Evolutionary conservation across 352 stramenopile genomes (phyloP), one percentile per base, ranked within the genome.

Genomic region (Globisporangium iwayamae): DNA sequence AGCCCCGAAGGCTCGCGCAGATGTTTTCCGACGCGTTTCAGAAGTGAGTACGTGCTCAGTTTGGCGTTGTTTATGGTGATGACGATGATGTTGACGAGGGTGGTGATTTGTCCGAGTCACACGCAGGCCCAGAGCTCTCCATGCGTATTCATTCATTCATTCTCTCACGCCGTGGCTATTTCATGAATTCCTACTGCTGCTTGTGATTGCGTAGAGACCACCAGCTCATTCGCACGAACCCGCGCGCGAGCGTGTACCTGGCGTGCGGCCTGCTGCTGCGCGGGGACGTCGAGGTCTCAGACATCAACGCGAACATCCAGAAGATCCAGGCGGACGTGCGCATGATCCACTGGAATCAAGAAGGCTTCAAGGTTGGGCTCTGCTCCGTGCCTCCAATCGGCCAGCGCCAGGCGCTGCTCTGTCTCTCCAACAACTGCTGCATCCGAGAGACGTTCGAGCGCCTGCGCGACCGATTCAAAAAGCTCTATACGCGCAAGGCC

Each of bases 291-390:
- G 79, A 93, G 58, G 76, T 96, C 30, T 95, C 88, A 36, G 87
- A 97, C 58, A 80, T 97, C 56, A 94, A 96, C 57, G 62, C 75
- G n/a, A 96, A 94, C 67, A 90, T 97, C 36, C 75, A 96, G 67
- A 83, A 83, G 4, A 65, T 97, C 32, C 78, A 91, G 60, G 75
- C 79, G 0, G 75, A 93, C 60, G 77, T 98, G 54, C 68, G 76
- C n/a, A 93, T 98, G 81, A 91, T 94, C 39, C 75, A 83, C 43
- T 98, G 90, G 90, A 98, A 97, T 61, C 78, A 81, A 45, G 91
- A 98, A 63, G 90, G 90, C 13, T 97, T 97, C 71, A 97, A 97
- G 67, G 71, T 96, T 22, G 90, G 87, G 0, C 65, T 95, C 7
- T 96, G 87, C 60, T 66, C 57, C 16, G 84, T 90, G 30, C 74